Conservation (phyloP, 371 early-diverging fungal species). For the Parasitella parasitica region DNA sequence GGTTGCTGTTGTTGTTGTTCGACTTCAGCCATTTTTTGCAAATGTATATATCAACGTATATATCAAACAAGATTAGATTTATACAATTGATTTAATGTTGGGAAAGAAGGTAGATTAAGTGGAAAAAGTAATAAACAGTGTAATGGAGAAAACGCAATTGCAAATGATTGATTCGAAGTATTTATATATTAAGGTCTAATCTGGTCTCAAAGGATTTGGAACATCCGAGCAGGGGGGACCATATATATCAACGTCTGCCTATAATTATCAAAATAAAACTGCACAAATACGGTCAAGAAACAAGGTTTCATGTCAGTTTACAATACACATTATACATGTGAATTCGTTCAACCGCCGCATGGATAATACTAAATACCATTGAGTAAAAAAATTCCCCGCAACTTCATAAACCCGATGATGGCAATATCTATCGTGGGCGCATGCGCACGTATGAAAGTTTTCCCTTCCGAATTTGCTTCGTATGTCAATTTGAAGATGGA, state of each 20-base stretch:
- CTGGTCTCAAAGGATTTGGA: neutral
- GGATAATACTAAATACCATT: neutral
- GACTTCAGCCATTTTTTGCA: constrained; percentile 16
- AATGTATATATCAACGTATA: neutral
- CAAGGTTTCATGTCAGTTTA: neutral
- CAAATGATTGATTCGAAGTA: neutral
- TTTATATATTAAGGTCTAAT: neutral
- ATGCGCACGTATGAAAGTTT: neutral
- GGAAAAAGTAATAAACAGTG: neutral
- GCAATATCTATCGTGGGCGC: neutral
- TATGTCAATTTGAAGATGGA: neutral
- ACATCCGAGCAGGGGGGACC: constrained; percentile 7
- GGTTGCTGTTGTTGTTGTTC: constrained; percentile 21
- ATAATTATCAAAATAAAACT: neutral
- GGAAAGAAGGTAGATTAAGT: neutral
- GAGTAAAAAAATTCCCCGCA: neutral
- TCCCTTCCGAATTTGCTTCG: constrained; percentile 6
- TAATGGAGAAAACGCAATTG: neutral
- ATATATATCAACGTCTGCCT: neutral
- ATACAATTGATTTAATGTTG: neutral
- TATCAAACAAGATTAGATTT: neutral
- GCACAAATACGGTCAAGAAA: neutral
- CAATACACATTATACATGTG: neutral
- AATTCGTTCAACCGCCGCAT: neutral
- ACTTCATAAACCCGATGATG: neutral